Conservation (phyloP, 2,329 filamentous ascomycete genomes). For the Plectosphaerella sp. region DNA sequence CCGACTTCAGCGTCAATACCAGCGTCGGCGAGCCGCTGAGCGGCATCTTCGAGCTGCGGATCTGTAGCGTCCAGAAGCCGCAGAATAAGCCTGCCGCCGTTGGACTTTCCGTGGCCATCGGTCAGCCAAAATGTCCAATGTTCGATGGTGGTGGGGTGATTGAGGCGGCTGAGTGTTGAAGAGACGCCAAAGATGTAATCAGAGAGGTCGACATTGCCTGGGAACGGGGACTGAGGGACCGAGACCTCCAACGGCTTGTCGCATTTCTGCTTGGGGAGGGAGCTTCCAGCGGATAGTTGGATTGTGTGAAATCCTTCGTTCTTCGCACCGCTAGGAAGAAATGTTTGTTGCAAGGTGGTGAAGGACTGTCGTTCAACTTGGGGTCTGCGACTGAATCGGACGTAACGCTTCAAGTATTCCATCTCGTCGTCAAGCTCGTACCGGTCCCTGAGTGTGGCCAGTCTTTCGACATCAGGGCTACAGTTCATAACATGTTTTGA, state of each 20-base stretch:
- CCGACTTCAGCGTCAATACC: constrained; percentile 47
- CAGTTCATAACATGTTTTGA: constrained; percentile 33
- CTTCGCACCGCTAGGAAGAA: constrained; percentile 28
- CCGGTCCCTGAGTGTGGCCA: constrained; percentile 31
- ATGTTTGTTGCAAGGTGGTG: constrained; percentile 11
- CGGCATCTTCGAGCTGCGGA: constrained; percentile 34
- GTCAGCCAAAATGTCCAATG: constrained; percentile 50
- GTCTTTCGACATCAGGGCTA: constrained; percentile 32
- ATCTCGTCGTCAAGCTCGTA: constrained; percentile 38
- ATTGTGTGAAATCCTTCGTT: constrained; percentile 14
- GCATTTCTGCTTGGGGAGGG: constrained; percentile 24
- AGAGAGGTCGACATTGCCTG: constrained; percentile 36
- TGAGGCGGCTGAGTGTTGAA: constrained; percentile 42
- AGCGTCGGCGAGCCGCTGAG: constrained; percentile 27
- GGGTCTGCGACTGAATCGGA: constrained; percentile 36
- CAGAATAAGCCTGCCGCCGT: constrained; percentile 44
- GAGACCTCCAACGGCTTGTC: constrained; percentile 31
- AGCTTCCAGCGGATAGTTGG: constrained; percentile 27
- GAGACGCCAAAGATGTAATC: constrained; percentile 48
- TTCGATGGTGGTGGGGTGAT: constrained; percentile 36
- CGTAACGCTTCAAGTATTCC: constrained; percentile 43
- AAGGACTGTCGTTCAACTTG: constrained; percentile 34
- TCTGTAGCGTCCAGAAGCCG: constrained; percentile 40
- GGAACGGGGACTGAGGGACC: constrained; percentile 36
- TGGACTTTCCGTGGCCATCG: constrained; percentile 40